Base-by-base conservation (phyloP, 2,329 filamentous ascomycete species). In the Pseudopyricularia cyperi region DNA sequence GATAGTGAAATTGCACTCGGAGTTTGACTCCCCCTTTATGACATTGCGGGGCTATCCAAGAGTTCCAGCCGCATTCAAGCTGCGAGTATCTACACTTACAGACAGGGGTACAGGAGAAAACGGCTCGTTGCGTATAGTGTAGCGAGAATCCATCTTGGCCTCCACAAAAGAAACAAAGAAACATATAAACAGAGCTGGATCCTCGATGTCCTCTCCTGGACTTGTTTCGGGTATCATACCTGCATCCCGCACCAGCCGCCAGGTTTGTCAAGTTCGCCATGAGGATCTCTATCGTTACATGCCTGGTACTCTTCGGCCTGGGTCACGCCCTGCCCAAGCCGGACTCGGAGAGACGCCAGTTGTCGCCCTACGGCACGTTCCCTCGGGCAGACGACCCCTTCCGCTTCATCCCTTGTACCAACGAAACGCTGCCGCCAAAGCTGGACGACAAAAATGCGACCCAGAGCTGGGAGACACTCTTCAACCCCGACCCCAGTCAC, bases 331-430 rank as follows among this genome's bases (percentile, higher is more conserved):
- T 42, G 22, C 9, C 37, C 37, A 42, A 19, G 37, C 17, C 37
- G n/a, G n/a, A n/a, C n/a, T n/a, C n/a, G 37, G n/a, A 42, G 3
- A 22, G 37, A 42, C 17, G 37, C 17, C 3, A 22, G 11, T n/a
- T 11, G 11, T 61, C 59, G 15, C 61, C 61, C 1, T 69, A 67
- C 39, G 68, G 69, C 12, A 57, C 37, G 14, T 75, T 74, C 51
- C 73, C 72, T 0, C 53, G 57, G 15, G 57, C 63, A 3, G 57
- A 64, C n/a, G 73, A 76, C 50, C 65, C 70, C 1, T 75, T 76
- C 53, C 69, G 55, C 7, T 71, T 75, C 57, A 60, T 74, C 2
- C 72, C 73, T 3, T 75, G 73, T 61, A 75, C 72, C 4, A 61
- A 64, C 37, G 48, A 51, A 7, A 71, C 68, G 0, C n/a, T 67